Evolutionary conservation across 1,284 basidiomycete genomes (phyloP).

Genomic region (Papiliotrema laurentii): DNA sequence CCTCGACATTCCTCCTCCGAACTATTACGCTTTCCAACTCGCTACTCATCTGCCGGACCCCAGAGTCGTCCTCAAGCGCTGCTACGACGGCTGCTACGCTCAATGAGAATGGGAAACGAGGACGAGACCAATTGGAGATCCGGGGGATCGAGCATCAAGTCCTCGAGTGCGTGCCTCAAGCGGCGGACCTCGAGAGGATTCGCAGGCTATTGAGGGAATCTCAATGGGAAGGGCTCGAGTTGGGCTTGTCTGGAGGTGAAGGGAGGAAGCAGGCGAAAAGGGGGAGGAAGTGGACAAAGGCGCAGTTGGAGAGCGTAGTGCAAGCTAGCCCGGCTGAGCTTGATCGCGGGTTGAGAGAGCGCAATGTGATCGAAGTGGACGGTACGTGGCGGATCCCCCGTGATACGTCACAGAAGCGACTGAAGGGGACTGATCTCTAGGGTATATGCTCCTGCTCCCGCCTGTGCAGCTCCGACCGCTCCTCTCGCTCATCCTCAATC

Average conservation of each 20-base stretch:
- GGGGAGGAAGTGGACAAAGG: conserved; percentile 29
- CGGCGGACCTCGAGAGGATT: conserved; percentile 70
- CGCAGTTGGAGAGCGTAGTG: conserved; percentile 58
- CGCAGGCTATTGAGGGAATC: conserved; percentile 58
- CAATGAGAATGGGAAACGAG: too few species aligned
- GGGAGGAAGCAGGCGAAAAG: conserved; percentile 22
- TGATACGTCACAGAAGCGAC: not conserved
- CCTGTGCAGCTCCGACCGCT: conserved; percentile 62
- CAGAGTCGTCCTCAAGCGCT: conserved; percentile 1
- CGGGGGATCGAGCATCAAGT: conserved; percentile 61
- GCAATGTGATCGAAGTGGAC: conserved; percentile 67
- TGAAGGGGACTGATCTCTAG: conserved; percentile 10
- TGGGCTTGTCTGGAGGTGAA: conserved; percentile 42
- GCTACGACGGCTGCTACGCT: conserved; percentile 3
- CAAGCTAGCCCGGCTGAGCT: conserved; percentile 61
- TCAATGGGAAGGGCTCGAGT: conserved; percentile 56
- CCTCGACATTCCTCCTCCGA: conserved; percentile 72
- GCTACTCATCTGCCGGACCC: conserved; percentile 64
- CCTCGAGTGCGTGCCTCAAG: conserved; percentile 65
- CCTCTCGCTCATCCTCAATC: conserved; percentile 64
- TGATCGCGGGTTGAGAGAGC: conserved; percentile 34
- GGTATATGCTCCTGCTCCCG: conserved; percentile 53
- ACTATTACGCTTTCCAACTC: conserved; percentile 82
- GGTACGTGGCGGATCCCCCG: conserved; percentile 50
- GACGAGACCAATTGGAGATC: conserved; percentile 41